Conservation (phyloP, 495 filamentous ascomycete genomes). For the Bryoglossum gracile region DNA sequence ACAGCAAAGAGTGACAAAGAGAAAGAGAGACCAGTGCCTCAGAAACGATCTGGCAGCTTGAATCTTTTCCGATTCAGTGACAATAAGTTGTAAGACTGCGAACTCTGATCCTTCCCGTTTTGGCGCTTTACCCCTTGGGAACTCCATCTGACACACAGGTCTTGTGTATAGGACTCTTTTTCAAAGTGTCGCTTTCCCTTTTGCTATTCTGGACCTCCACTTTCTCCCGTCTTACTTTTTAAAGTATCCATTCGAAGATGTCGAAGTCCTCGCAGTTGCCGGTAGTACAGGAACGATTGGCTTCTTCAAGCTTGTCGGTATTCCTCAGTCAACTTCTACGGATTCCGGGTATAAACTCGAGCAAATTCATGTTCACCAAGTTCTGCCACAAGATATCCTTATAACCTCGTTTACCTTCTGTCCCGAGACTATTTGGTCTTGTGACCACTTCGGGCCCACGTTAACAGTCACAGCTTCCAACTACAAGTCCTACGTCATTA, state of each 20-base stretch:
- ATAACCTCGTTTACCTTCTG: slow-evolving; percentile 69
- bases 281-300: slow-evolving; percentile 60
- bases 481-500: slow-evolving; percentile 5
- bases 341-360: background rate
- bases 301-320: slow-evolving; percentile 45
- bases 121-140: no score
- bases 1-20: no score
- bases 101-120: background rate
- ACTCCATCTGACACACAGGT: no score
- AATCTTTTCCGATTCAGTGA: slow-evolving; percentile 52
- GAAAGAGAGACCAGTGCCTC: no score
- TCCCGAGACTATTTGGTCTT: slow-evolving; percentile 33
- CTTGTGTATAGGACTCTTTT: slow-evolving; percentile 9
- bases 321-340: background rate
- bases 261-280: no score
- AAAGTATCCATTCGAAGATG: slow-evolving; percentile 32
- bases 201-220: slow-evolving; percentile 78
- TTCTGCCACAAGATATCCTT: slow-evolving; percentile 42
- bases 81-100: slow-evolving; percentile 43
- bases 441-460: background rate
- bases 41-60: slow-evolving; percentile 71
- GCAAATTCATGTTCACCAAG: slow-evolving; percentile 7
- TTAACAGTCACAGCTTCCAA: slow-evolving; percentile 10
- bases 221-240: slow-evolving; percentile 69
- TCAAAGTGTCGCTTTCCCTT: slow-evolving; percentile 49